Conservation (phyloP, 768 basidiomycete genomes). For the Piloderma croceum region DNA sequence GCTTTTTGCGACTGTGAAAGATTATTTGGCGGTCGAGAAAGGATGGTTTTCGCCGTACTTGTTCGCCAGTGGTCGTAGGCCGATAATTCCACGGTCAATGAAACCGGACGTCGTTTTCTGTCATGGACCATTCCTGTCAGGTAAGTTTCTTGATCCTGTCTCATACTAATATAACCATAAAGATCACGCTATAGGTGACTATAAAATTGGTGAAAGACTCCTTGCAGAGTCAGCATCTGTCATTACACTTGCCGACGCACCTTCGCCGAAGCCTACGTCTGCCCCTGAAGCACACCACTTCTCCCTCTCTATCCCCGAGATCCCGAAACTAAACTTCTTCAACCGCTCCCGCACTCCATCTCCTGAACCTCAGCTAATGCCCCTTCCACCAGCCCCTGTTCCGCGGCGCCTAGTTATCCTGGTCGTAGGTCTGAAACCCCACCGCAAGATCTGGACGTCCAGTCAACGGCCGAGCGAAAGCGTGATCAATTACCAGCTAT, state of each 20-base stretch:
- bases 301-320: conserved; percentile 24
- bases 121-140: conserved; percentile 57
- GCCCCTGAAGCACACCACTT: conserved; percentile 10
- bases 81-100: conserved; percentile 56
- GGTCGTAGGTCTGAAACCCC: conserved; percentile 55
- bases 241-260: conserved; percentile 39
- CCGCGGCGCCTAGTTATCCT: conserved; percentile 55
- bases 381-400: conserved; percentile 34
- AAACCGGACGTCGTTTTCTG: conserved; percentile 63
- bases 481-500: conserved; percentile 55
- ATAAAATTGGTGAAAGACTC: conserved; percentile 52
- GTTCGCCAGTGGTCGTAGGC: conserved; percentile 54
- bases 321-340: conserved; percentile 40
- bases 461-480: conserved; percentile 56
- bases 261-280: conserved; percentile 14
- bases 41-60: conserved; percentile 68
- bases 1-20: conserved; percentile 54
- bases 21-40: conserved; percentile 57
- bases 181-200: conserved; percentile 41
- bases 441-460: conserved; percentile 53
- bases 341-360: conserved; percentile 47
- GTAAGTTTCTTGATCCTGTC: conserved; percentile 21
- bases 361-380: conserved; percentile 40
- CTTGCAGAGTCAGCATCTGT: conserved; percentile 51
- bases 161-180: background rate